Percentiles rank a stretch among this genome's conserved stretches.
phyloP scores from a whole-genome alignment of 1,284 basidiomycete species.

The Athelia sp. region DNA sequence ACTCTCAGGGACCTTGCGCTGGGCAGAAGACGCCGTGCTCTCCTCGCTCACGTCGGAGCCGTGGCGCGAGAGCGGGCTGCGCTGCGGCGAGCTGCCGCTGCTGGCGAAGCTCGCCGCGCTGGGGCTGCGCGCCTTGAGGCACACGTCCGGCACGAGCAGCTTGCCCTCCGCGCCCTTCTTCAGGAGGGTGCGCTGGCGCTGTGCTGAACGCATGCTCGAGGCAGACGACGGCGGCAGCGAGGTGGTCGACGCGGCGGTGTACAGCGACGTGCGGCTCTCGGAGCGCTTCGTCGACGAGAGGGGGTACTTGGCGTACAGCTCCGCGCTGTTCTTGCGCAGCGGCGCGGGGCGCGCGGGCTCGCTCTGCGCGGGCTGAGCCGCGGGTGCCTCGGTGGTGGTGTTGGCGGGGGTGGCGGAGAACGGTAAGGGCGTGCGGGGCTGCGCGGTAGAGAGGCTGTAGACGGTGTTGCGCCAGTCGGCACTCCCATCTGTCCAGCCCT shows the following conservation, averaged over 20 bases:
- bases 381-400: slow-evolving; percentile 14
- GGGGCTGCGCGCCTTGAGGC: slow-evolving; percentile 31
- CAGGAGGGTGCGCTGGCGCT: slow-evolving; percentile 47
- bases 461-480: slow-evolving; percentile 59
- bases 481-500: slow-evolving; percentile 65
- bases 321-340: slow-evolving; percentile 31
- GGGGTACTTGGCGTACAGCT: slow-evolving; percentile 50
- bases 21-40: slow-evolving; percentile 3
- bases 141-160: slow-evolving; percentile 61
- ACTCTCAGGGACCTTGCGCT: slow-evolving; percentile 32
- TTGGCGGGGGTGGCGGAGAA: slow-evolving; percentile 17
- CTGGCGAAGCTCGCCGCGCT: slow-evolving; percentile 7
- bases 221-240: slow-evolving; percentile 23
- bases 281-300: slow-evolving; percentile 46
- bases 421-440: slow-evolving; percentile 17
- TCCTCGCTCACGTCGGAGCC: slow-evolving; percentile 21
- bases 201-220: slow-evolving; percentile 13
- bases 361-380: slow-evolving; percentile 16
- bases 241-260: slow-evolving; percentile 25
- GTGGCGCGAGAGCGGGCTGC: slow-evolving; percentile 31
- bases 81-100: slow-evolving; percentile 16
- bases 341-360: slow-evolving; percentile 12
- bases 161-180: slow-evolving; percentile 56
- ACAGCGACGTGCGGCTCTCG: slow-evolving; percentile 42
- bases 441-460: slow-evolving; percentile 38